Evolutionary conservation across 2,329 filamentous ascomycete genomes (phyloP), one percentile per base, ranked within the genome.

Genomic region (Akanthomyces muscarius): DNA sequence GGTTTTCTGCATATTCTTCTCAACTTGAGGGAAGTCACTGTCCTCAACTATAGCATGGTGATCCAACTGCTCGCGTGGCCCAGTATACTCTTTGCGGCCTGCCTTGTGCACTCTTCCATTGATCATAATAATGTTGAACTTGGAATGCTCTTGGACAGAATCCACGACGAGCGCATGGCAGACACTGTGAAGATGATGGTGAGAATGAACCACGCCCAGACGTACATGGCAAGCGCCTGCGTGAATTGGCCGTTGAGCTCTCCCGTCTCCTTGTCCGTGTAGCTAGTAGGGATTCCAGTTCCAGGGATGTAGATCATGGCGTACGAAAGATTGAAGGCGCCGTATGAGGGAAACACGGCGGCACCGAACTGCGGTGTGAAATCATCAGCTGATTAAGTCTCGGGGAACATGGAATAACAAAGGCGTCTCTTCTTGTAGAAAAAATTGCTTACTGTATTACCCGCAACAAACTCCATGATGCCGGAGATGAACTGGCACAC

Each of bases 141-240:
- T 38, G 16, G 38, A 10, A 59, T 78, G 76, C 30, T 80, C 73
- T 64, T 81, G 78, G 25, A 51, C 16, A 51, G 48, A 28, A 51
- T 51, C 48, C 48, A 51, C 14, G 48, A 51, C 23, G 48, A 51
- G 14, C 48, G 23, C 48, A 51, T 51, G 6, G 48, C 48, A 5
- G 18, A 16, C 14, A 51, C 21, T 1, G 48, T 51, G 48, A 51
- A 51, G 6, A 51, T 16, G 3, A 30, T n/a, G 21, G 48, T 51
- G 23, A 51, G 30, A 13, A 51, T 51, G 7, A 51, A 51, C 48
- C 48, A 51, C 4, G 48, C 48, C 48, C 48, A 51, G 4, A 51
- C 16, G 30, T 51, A 51, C 48, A 51, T 51, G 16, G 48, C 48
- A 23, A 51, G 30, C 3, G 48, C 48, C 48, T 51, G 16, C 1